A percentile compares a stretch with the other conserved stretches of the same genome.
phyloP scores from a whole-genome alignment of 306 rosid species.

The Glycine soja region DNA sequence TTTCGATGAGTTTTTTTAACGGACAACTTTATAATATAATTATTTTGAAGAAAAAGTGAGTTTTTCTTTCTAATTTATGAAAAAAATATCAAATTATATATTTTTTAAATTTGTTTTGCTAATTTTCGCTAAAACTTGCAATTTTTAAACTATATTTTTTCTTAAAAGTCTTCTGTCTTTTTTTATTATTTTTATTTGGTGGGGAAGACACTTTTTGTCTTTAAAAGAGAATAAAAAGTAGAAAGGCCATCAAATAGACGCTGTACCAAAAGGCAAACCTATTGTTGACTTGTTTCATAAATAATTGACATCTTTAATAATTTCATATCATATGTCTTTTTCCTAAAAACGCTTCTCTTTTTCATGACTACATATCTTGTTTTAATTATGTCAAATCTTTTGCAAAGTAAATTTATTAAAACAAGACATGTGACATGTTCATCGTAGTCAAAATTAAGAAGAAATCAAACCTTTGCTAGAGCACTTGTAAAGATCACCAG shows the following conservation, averaged over 20 bases:
- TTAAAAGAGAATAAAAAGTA: neutral
- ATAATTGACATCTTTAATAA: constrained; percentile 29
- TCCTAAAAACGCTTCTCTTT: neutral
- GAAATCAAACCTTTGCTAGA: constrained; percentile 65
- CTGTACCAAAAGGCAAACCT: neutral
- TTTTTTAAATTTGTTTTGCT: too few species aligned
- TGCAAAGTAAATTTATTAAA: constrained; percentile 11
- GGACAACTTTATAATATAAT: neutral
- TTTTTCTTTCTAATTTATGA: neutral
- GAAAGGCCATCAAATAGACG: neutral
- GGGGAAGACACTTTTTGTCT: neutral
- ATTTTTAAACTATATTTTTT: too few species aligned
- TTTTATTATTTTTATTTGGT: neutral
- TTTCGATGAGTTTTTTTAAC: neutral
- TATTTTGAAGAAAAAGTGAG: neutral
- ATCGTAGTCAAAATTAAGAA: constrained; percentile 14
- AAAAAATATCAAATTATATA: neutral
- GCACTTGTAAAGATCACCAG: constrained; percentile 92
- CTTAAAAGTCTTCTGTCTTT: neutral
- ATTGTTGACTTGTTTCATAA: neutral
- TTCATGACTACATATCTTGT: neutral
- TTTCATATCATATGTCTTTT: neutral
- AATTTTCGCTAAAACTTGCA: too few species aligned
- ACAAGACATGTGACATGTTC: constrained; percentile 25
- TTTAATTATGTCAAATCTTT: constrained; percentile 14